Evolutionary conservation across 306 rosid species (phyloP).

Genomic region (Lathyrus sativus): DNA sequence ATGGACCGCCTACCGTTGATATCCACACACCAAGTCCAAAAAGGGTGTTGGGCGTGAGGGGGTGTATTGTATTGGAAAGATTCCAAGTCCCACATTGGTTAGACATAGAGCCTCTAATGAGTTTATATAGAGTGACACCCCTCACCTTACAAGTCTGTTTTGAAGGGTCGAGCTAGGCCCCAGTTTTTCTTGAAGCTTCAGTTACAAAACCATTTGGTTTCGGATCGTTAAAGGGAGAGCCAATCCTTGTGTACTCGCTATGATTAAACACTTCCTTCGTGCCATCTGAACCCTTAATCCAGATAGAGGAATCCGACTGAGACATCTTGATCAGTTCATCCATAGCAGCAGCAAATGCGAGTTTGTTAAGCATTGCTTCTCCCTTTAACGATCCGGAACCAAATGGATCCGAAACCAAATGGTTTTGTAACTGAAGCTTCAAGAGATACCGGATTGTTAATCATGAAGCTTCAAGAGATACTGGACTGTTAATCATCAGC

Average conservation of each 20-base stretch:
- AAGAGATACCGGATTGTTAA: slow-evolving; percentile 43
- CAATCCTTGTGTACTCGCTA: slow-evolving; percentile 60
- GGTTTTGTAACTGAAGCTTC: slow-evolving; percentile 66
- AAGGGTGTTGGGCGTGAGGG: no score
- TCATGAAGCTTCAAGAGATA: slow-evolving; percentile 65
- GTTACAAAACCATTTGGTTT: slow-evolving; percentile 53
- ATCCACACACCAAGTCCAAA: no score
- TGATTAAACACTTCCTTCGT: slow-evolving; percentile 58
- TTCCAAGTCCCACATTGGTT: no score
- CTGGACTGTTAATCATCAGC: slow-evolving; percentile 19
- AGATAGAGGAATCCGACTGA: slow-evolving; percentile 58
- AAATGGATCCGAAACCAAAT: slow-evolving; percentile 40
- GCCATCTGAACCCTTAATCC: slow-evolving; percentile 64
- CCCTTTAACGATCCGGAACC: slow-evolving; percentile 52
- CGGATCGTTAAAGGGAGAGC: slow-evolving; percentile 48
- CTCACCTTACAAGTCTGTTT: no score
- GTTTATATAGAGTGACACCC: no score
- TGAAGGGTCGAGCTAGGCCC: not conserved
- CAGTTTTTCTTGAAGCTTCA: slow-evolving; percentile 64
- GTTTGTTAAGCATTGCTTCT: slow-evolving; percentile 50
- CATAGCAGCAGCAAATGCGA: slow-evolving; percentile 79
- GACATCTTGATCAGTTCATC: slow-evolving; percentile 74
- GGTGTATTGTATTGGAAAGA: no score
- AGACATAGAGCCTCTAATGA: no score
- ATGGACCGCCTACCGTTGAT: no score